Percentiles rank a stretch among this genome's conserved stretches.
These are phyloP conservation scores for Anisodus acutangulus DNA, from an alignment of 257 asterid genomes.

Conservation along the genomic window DNA sequence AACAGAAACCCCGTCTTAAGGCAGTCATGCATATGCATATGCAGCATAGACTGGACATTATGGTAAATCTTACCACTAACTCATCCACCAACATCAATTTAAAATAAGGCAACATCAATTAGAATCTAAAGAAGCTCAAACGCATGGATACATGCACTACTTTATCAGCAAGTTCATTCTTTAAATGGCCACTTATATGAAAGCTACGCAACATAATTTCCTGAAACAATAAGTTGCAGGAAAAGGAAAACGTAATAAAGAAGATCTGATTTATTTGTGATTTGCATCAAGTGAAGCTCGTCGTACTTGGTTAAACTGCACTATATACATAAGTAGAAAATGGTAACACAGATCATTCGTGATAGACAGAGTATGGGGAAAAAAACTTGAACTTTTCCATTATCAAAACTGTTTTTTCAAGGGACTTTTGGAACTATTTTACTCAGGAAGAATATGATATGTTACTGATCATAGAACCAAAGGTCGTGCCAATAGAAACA, in stretches of 20 bases:
- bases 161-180: slow-evolving; percentile 19
- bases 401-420: background rate
- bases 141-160: background rate
- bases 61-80: slow-evolving; percentile 11
- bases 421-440: background rate
- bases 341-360: background rate
- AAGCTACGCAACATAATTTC: background rate
- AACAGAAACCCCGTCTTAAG: background rate
- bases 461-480: background rate
- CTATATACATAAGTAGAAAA: background rate
- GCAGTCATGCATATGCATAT: slow-evolving; percentile 1
- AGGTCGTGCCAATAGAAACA: background rate
- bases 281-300: background rate
- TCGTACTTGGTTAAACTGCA: background rate
- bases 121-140: slow-evolving; percentile 15
- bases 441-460: background rate
- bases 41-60: background rate
- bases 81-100: background rate
- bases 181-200: background rate
- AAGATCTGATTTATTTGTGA: background rate
- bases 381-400: background rate
- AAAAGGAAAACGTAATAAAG: background rate
- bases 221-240: background rate
- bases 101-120: background rate
- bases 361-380: background rate